Conservation (phyloP, 495 filamentous ascomycete genomes). For the Friedmanniomyces endolithicus region DNA sequence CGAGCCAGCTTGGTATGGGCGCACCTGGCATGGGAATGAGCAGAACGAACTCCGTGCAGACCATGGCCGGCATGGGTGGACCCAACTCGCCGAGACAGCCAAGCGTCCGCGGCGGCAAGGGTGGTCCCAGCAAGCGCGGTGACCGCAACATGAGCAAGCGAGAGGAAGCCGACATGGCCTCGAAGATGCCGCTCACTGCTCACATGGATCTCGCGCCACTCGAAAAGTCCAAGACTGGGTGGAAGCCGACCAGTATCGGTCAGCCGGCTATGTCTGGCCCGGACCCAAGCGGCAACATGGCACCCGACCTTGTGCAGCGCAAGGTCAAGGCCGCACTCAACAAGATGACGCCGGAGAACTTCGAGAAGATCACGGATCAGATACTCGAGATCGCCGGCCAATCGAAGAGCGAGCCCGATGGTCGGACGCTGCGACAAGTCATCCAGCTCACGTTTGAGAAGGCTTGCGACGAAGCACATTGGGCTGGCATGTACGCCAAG, state of each 20-base stretch:
- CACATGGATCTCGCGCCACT: conserved; percentile 72
- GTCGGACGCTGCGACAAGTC: conserved; percentile 88
- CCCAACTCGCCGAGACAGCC: conserved; percentile 37
- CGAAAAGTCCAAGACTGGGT: conserved; percentile 54
- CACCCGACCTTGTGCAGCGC: conserved; percentile 88
- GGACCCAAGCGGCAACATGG: conserved; percentile 51
- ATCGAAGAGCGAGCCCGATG: conserved; percentile 89
- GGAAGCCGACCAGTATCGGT: conserved; percentile 74
- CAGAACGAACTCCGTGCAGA: conserved; percentile 44
- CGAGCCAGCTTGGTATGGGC: conserved; percentile 19
- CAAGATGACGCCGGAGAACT: conserved; percentile 99
- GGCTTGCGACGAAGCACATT: conserved; percentile 95
- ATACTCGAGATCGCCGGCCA: conserved; percentile 87
- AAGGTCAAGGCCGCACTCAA: conserved; percentile 98
- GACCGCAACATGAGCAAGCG: conserved; percentile 41
- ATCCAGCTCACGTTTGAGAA: conserved; percentile 99
- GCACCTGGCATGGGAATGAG: conserved; percentile 28
- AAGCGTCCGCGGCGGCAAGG: conserved; percentile 45
- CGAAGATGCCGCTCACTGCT: conserved; percentile 79
- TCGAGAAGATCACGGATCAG: conserved; percentile 87
- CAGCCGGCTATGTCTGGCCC: conserved; percentile 31
- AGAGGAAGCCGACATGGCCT: conserved; percentile 53
- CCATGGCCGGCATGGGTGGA: conserved; percentile 32
- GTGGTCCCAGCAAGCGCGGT: conserved; percentile 27
- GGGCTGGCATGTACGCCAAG: conserved; percentile 97